Conservation (phyloP, 1,284 basidiomycete species). For the Chiua sp. region DNA sequence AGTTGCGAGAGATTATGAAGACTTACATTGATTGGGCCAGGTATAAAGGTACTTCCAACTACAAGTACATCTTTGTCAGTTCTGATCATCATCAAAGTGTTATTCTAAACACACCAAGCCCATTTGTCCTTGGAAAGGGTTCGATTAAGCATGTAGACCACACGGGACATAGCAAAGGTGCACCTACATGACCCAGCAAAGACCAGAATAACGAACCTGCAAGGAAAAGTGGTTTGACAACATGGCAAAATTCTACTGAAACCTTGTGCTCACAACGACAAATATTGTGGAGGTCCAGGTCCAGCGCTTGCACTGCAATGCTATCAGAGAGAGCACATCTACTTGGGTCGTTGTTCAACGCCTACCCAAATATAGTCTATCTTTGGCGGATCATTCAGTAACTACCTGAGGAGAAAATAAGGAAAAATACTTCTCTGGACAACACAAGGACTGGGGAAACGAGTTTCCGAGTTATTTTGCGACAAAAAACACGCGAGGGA, state of each 20-base stretch:
- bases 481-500: not conserved
- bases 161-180: not conserved
- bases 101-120: not conserved
- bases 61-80: not conserved
- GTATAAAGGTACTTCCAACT: not conserved
- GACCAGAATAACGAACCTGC: conserved; percentile 19
- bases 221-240: not conserved
- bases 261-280: conserved; percentile 3
- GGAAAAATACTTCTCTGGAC: conserved; percentile 2
- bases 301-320: conserved; percentile 10
- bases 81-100: no score
- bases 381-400: not conserved
- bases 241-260: not conserved
- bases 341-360: not conserved
- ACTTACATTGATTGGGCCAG: not conserved
- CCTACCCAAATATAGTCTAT: conserved; percentile 22
- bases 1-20: not conserved
- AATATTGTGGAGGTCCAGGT: conserved; percentile 14
- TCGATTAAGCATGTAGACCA: not conserved
- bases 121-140: not conserved
- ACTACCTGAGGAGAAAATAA: not conserved
- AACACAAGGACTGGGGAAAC: conserved; percentile 12
- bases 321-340: not conserved
- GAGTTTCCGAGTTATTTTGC: not conserved
- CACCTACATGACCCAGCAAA: conserved; percentile 17